Percentiles rank a stretch among this genome's conserved stretches.
Conservation (phyloP, 164 flowering plant species). For the Euptelea pleiosperma region DNA sequence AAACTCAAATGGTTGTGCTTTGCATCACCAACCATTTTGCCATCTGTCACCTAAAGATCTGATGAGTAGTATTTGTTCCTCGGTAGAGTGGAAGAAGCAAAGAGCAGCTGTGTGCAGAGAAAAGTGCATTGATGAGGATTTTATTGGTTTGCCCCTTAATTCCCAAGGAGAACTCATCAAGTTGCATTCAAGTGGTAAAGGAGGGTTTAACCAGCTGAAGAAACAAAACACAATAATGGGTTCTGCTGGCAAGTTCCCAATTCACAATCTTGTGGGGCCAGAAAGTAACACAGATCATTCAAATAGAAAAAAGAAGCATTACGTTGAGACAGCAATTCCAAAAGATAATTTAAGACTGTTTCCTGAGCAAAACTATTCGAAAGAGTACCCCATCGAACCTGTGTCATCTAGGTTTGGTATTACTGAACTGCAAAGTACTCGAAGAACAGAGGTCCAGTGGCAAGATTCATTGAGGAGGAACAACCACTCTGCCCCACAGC, state of each 20-base stretch:
- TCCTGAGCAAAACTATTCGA: constrained; percentile 20
- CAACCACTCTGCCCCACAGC: constrained; percentile 12
- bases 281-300: constrained; percentile 9
- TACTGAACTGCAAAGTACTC: constrained; percentile 13
- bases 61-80: constrained; percentile 19
- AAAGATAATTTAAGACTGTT: constrained; percentile 26
- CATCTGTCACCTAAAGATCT: constrained; percentile 27
- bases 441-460: constrained; percentile 22
- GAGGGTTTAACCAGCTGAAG: constrained; percentile 22
- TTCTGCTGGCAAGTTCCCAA: constrained; percentile 23
- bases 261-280: constrained; percentile 14
- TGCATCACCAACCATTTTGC: constrained; percentile 20
- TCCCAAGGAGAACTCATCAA: constrained; percentile 60
- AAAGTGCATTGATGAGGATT: constrained; percentile 23
- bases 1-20: constrained; percentile 8
- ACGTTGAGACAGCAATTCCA: constrained; percentile 18
- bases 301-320: constrained; percentile 20
- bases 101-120: constrained; percentile 19
- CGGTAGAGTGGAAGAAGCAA: constrained; percentile 28
- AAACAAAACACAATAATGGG: constrained; percentile 14
- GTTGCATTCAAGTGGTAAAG: constrained; percentile 30
- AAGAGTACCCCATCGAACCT: constrained; percentile 14
- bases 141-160: constrained; percentile 62
- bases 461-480: constrained; percentile 16
- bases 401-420: constrained; percentile 26